These are phyloP conservation scores for Pseudogymnoascus sp. DNA, from an alignment of 2,329 filamentous ascomycete genomes.

Conservation along the genomic window DNA sequence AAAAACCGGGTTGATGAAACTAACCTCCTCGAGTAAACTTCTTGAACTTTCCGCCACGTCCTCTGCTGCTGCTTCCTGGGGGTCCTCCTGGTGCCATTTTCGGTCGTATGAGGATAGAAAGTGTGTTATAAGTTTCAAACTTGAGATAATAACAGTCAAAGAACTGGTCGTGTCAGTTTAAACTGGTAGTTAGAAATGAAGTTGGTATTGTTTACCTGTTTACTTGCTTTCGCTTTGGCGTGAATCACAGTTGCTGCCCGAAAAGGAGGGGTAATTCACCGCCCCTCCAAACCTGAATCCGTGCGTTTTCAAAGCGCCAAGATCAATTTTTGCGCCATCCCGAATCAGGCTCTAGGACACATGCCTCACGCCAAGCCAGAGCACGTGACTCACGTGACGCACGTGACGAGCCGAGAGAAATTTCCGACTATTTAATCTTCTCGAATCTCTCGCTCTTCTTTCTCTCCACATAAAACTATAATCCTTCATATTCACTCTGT, in stretches of 20 bases:
- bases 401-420: background rate
- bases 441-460: slow-evolving; percentile 22
- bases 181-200: slow-evolving; percentile 1
- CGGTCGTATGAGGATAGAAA: slow-evolving; percentile 12
- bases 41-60: slow-evolving; percentile 86
- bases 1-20: slow-evolving; percentile 22
- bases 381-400: background rate
- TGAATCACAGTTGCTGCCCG: slow-evolving; percentile 10
- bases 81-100: slow-evolving; percentile 45
- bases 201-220: slow-evolving; percentile 9
- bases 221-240: slow-evolving; percentile 1
- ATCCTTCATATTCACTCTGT: slow-evolving; percentile 62
- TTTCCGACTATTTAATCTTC: slow-evolving; percentile 7
- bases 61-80: slow-evolving; percentile 42
- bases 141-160: background rate
- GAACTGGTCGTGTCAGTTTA: background rate
- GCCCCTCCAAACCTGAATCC: slow-evolving; percentile 8
- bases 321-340: slow-evolving; percentile 2
- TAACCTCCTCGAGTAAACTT: slow-evolving; percentile 88
- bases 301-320: slow-evolving; percentile 7
- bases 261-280: slow-evolving; percentile 11
- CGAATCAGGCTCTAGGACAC: background rate
- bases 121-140: slow-evolving; percentile 12
- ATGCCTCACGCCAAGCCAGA: background rate
- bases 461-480: slow-evolving; percentile 39